Evolutionary conservation across 169 alveolate species (phyloP).

Genomic region (Eimeria praecox): DNA sequence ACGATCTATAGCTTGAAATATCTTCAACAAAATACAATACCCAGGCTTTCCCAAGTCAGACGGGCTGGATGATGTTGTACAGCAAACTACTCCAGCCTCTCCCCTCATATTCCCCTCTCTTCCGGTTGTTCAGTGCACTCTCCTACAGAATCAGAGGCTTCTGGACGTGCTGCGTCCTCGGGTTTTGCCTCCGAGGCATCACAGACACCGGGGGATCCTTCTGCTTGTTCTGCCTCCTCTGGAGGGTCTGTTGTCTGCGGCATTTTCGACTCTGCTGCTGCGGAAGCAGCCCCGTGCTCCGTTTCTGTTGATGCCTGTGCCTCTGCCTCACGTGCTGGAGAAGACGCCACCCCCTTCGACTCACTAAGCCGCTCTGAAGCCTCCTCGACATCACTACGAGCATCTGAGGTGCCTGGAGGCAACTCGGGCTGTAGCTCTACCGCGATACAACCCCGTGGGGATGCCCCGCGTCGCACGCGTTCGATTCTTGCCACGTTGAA

Average conservation of each 20-base stretch:
- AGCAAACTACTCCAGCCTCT: neutral
- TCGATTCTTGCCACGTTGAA: neutral
- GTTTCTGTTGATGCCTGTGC: neutral
- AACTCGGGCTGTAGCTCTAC: slow-evolving; percentile 21
- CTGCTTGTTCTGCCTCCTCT: neutral
- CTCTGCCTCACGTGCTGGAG: neutral
- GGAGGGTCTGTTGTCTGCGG: neutral
- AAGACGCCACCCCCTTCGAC: neutral
- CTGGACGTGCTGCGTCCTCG: neutral
- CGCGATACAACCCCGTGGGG: neutral
- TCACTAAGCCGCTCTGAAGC: neutral
- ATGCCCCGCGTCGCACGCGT: neutral
- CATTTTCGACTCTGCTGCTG: neutral
- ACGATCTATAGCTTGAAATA: neutral
- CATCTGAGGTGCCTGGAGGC: neutral
- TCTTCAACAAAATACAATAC: neutral
- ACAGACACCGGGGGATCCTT: neutral
- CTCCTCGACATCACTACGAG: neutral
- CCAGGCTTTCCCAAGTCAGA: neutral
- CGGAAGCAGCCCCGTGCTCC: neutral
- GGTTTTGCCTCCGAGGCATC: neutral
- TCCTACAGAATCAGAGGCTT: neutral
- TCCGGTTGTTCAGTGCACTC: neutral
- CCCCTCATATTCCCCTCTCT: neutral
- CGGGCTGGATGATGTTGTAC: neutral